Percentiles rank a stretch among this genome's conserved stretches.
Evolutionary conservation across 2,329 filamentous ascomycete species (phyloP).

Genomic region (Zopfia rhizophila): DNA sequence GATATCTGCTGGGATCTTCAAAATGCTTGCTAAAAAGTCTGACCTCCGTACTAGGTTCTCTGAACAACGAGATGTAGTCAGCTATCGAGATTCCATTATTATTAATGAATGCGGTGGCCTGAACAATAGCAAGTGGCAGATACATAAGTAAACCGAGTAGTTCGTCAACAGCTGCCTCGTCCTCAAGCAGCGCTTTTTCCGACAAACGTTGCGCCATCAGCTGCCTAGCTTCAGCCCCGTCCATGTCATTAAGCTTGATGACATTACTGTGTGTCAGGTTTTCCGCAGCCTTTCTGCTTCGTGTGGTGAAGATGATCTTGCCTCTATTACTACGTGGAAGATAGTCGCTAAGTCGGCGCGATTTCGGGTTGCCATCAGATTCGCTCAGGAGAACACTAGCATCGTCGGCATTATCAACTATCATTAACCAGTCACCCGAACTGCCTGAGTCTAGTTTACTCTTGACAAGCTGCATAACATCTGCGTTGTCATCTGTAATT

Average conservation of each 20-base stretch:
- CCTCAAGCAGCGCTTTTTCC: not conserved
- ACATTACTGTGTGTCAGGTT: conserved; percentile 12
- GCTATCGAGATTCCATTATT: conserved; percentile 28
- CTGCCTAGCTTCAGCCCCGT: conserved; percentile 16
- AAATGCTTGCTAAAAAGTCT: conserved; percentile 47
- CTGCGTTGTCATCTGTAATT: conserved; percentile 10
- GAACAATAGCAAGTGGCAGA: conserved; percentile 16
- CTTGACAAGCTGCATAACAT: conserved; percentile 21
- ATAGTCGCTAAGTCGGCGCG: not conserved
- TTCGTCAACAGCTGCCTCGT: conserved; percentile 3
- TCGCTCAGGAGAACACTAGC: conserved; percentile 26
- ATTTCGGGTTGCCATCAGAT: too few species aligned
- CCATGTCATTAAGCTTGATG: conserved; percentile 25
- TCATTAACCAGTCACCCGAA: conserved; percentile 50
- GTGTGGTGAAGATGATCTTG: not conserved
- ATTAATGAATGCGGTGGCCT: conserved; percentile 42
- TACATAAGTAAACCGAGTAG: conserved; percentile 37
- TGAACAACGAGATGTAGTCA: conserved; percentile 29
- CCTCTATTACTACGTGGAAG: not conserved
- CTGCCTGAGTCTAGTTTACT: conserved; percentile 23
- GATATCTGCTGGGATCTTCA: conserved; percentile 42
- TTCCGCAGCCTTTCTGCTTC: not conserved
- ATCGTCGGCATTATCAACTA: conserved; percentile 58
- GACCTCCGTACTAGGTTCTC: conserved; percentile 32
- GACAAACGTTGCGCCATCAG: conserved; percentile 4